Conservation (phyloP, 257 asterid genomes). For the Solanum microdontum region DNA sequence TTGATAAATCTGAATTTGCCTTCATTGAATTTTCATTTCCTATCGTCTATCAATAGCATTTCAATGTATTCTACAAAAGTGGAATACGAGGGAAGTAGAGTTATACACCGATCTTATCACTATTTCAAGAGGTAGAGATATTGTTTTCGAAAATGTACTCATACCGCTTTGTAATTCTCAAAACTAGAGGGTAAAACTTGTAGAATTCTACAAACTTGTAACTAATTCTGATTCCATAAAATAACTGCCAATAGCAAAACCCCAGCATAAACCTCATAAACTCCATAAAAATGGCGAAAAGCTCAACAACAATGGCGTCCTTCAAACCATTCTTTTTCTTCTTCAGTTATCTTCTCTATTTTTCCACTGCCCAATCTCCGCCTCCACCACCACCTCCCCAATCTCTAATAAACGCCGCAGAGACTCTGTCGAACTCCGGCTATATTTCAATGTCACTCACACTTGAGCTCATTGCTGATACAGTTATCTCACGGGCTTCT, state of each 20-base stretch:
- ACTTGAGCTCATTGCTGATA: slow-evolving; percentile 31
- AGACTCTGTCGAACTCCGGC: slow-evolving; percentile 56
- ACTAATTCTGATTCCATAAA: background rate
- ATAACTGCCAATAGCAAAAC: background rate
- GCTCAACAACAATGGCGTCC: slow-evolving; percentile 32
- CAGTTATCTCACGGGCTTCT: slow-evolving; percentile 28
- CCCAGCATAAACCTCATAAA: background rate
- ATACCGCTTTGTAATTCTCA: background rate
- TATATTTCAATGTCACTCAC: slow-evolving; percentile 65
- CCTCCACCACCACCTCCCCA: slow-evolving; percentile 18
- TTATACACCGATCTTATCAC: accelerated
- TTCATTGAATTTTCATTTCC: background rate
- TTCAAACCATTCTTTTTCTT: background rate
- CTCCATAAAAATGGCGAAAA: background rate
- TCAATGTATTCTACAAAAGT: background rate
- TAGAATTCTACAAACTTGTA: background rate
- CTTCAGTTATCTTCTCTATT: slow-evolving; percentile 16
- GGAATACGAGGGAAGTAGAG: background rate
- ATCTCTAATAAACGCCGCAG: slow-evolving; percentile 50
- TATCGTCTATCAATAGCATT: background rate
- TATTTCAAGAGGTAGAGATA: background rate
- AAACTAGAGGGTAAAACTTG: background rate
- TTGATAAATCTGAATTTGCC: background rate
- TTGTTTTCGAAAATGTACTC: background rate
- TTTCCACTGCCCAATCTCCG: slow-evolving; percentile 18